Evolutionary conservation across 768 basidiomycete species (phyloP).

Genomic region (Hericium coralloides): DNA sequence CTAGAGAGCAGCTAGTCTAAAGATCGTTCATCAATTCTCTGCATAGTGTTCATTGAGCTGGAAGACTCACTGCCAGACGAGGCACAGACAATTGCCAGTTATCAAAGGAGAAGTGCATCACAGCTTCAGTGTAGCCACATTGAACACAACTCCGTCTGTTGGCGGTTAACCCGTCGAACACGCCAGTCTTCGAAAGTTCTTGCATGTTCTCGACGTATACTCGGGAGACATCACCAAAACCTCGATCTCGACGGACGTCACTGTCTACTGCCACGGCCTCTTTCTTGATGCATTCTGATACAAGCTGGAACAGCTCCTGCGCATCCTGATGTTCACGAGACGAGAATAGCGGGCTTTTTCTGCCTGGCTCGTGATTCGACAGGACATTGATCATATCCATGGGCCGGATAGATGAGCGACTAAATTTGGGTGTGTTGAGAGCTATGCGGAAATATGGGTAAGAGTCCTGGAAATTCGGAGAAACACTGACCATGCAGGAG

Average conservation of each 20-base stretch:
- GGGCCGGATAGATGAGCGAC: slow-evolving; percentile 61
- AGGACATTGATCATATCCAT: slow-evolving; percentile 64
- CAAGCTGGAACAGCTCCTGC: slow-evolving; percentile 92
- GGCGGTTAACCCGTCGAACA: slow-evolving; percentile 87
- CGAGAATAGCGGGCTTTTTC: slow-evolving; percentile 59
- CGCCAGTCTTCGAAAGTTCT: slow-evolving; percentile 50
- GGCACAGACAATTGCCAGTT: slow-evolving; percentile 78
- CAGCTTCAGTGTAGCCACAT: slow-evolving; percentile 91
- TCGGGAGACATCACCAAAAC: slow-evolving; percentile 49
- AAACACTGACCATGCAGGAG: slow-evolving; percentile 51
- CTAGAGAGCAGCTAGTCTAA: slow-evolving; percentile 61
- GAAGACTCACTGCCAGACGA: slow-evolving; percentile 42
- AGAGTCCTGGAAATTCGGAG: not conserved
- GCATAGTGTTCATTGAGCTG: not conserved
- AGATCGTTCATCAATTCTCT: not conserved
- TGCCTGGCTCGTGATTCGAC: slow-evolving; percentile 41
- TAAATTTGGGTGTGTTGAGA: slow-evolving; percentile 52
- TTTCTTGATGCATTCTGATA: slow-evolving; percentile 83
- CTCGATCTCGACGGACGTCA: slow-evolving; percentile 63
- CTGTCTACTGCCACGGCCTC: slow-evolving; percentile 68
- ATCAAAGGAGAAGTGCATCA: slow-evolving; percentile 86
- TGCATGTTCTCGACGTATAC: slow-evolving; percentile 11
- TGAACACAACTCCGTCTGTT: slow-evolving; percentile 80
- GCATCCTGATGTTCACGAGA: slow-evolving; percentile 97
- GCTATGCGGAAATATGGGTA: slow-evolving; percentile 26